A percentile compares a stretch with the other conserved stretches of the same genome.
phyloP scores from a whole-genome alignment of 495 filamentous ascomycete species.

The Pyrenula aspistea region DNA sequence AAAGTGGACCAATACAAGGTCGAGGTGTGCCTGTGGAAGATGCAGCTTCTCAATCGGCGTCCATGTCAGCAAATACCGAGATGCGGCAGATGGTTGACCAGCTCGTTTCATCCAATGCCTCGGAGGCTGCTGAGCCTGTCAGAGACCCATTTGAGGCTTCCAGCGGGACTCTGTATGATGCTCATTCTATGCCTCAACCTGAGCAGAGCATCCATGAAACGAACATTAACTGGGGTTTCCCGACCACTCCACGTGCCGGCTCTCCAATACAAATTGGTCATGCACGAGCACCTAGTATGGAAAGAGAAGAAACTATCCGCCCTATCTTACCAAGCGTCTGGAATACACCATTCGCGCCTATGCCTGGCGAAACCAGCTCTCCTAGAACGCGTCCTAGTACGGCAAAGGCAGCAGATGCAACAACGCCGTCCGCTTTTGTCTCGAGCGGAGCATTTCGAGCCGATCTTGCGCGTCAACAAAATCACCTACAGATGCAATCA shows the following conservation, averaged over 20 bases:
- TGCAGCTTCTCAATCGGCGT: slow-evolving; percentile 30
- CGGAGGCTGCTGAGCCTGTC: slow-evolving; percentile 25
- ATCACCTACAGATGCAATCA: not conserved
- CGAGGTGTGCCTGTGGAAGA: slow-evolving; percentile 6
- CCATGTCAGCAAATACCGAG: slow-evolving; percentile 25
- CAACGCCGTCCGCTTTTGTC: slow-evolving; percentile 10
- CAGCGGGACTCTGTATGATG: not conserved
- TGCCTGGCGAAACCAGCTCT: slow-evolving; percentile 17
- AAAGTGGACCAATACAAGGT: slow-evolving; percentile 21
- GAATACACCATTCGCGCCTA: slow-evolving; percentile 27
- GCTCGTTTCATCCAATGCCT: slow-evolving; percentile 44
- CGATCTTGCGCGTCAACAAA: not conserved
- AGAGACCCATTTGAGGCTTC: not conserved
- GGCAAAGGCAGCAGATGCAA: slow-evolving; percentile 15
- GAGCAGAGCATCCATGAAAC: not conserved
- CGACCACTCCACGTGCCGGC: not conserved
- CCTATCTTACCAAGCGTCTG: slow-evolving; percentile 29
- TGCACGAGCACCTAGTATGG: not conserved
- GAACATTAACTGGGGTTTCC: not conserved
- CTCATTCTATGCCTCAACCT: not conserved
- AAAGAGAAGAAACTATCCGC: not conserved
- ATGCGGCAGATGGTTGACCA: slow-evolving; percentile 56
- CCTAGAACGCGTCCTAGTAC: slow-evolving; percentile 15
- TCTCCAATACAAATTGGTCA: not conserved
- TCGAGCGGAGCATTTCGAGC: slow-evolving; percentile 5